Conservation (phyloP, 1,284 basidiomycete genomes). For the Cutaneotrichosporon sp. region DNA sequence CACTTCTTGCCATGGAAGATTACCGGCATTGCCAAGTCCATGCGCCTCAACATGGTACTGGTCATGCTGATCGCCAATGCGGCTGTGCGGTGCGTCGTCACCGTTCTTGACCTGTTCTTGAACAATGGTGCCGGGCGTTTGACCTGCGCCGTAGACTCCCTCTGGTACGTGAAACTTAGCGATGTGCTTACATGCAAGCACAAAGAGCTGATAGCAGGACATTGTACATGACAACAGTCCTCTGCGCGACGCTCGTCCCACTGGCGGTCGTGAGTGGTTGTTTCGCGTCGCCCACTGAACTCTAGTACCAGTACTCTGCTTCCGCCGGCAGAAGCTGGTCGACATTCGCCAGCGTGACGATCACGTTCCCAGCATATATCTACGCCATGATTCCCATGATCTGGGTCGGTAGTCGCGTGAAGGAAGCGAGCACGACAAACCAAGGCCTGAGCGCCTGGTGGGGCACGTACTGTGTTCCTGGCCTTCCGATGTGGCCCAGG, state of each 20-base stretch:
- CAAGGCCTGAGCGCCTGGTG: neutral
- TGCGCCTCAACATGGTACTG: neutral
- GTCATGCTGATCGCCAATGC: neutral
- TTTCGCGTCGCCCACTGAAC: no score
- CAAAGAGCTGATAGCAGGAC: neutral
- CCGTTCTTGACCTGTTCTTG: neutral
- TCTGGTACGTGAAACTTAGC: neutral
- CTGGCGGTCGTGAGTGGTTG: neutral
- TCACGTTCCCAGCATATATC: neutral
- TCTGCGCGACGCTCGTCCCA: neutral
- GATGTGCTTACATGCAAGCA: no score
- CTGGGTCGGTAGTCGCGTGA: neutral
- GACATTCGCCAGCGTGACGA: neutral
- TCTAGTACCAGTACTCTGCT: neutral
- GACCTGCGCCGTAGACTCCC: neutral
- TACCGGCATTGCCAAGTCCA: neutral
- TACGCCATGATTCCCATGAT: neutral
- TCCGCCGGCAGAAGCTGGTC: neutral
- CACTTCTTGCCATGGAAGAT: neutral
- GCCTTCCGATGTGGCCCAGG: neutral
- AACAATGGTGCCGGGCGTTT: neutral
- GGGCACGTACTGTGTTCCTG: conserved; percentile 1
- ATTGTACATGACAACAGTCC: neutral
- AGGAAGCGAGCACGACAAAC: neutral
- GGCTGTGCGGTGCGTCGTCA: neutral